Evolutionary conservation across 352 stramenopile genomes (phyloP).

Genomic region (Pelagophyceae sp.): DNA sequence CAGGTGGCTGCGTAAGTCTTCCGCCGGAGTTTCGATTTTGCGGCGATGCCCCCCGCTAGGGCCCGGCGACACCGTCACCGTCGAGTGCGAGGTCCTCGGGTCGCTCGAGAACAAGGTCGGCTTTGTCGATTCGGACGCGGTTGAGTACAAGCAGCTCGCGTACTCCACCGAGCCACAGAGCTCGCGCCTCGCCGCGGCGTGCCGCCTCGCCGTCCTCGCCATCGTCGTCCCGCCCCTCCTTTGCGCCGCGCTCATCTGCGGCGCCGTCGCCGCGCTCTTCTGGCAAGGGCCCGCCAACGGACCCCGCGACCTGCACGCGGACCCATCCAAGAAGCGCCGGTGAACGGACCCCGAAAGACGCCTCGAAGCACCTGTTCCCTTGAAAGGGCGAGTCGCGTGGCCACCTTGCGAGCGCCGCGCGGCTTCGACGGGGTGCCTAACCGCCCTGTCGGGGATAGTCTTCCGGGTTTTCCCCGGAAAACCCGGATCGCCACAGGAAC

Average conservation of each 20-base stretch:
- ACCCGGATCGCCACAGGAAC: too few relatives aligned
- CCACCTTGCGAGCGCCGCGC: too few relatives aligned
- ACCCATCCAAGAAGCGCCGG: too few relatives aligned
- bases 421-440: too few relatives aligned
- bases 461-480: too few relatives aligned
- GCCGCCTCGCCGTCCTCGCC: neutral
- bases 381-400: too few relatives aligned
- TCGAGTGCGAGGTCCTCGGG: neutral
- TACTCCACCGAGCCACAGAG: neutral
- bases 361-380: too few relatives aligned
- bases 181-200: neutral
- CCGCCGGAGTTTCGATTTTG: neutral
- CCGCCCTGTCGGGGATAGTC: too few relatives aligned
- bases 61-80: neutral
- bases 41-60: neutral
- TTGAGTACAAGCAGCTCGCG: neutral
- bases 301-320: too few relatives aligned
- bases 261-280: neutral
- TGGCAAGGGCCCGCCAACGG: too few relatives aligned
- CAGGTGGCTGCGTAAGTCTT: neutral
- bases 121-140: neutral
- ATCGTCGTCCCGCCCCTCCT: neutral
- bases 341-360: too few relatives aligned
- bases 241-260: neutral
- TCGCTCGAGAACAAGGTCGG: neutral